phyloP scores from a whole-genome alignment of 306 rosid genomes.

The Quercus aquifolioides region DNA sequence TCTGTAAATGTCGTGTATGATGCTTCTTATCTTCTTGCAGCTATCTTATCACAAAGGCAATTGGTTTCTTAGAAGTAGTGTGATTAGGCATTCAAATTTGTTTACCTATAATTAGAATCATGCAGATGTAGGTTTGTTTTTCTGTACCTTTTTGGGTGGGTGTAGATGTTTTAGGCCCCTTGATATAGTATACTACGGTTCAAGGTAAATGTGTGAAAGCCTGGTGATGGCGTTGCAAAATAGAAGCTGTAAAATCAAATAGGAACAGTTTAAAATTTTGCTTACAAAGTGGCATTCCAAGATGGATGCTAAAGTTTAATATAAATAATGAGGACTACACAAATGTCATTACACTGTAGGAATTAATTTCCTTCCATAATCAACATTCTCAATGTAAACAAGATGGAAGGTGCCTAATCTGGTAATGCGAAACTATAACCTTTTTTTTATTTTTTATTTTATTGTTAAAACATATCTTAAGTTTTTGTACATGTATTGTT shows the following conservation, averaged over 20 bases:
- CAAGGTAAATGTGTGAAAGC: background rate
- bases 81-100: background rate
- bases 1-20: background rate
- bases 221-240: background rate
- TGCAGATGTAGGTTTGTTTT: background rate
- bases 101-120: background rate
- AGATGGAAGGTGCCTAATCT: background rate
- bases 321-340: background rate
- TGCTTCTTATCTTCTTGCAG: background rate
- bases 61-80: conserved; percentile 12
- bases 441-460: background rate
- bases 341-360: background rate
- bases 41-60: conserved; percentile 2
- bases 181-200: background rate
- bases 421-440: background rate
- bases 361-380: background rate
- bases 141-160: background rate
- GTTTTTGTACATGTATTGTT: too few relatives aligned
- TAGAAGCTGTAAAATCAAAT: background rate
- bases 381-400: background rate
- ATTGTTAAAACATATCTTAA: too few relatives aligned
- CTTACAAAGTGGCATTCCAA: background rate
- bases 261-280: background rate
- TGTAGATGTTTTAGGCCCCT: background rate
- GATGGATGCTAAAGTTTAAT: background rate